Base-by-base conservation (phyloP, 2,329 filamentous ascomycete genomes). In the Cercospora beticola region DNA sequence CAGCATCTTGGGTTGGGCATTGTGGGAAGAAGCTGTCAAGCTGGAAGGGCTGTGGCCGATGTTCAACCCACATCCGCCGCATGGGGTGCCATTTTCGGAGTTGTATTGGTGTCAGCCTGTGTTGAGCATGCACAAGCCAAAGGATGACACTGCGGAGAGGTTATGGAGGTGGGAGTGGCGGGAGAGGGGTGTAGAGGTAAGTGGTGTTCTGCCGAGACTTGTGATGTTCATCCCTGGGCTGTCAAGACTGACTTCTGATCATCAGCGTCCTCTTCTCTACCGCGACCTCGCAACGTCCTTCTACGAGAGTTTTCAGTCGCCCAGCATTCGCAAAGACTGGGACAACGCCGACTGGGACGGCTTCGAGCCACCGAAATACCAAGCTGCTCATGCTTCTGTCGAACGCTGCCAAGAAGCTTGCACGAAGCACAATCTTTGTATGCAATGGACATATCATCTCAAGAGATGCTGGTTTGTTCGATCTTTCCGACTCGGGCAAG, bases 91-190 rank as follows among this genome's bases (percentile, higher is more conserved):
- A 0, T 85, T 83, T 60, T 79, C 80, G 36, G 78, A 82, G 18
- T 70, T 70, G n/a, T 79, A 85, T 68, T 86, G 84, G 84, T 86
- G 84, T 46, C 83, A 85, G 70, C 84, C 84, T 1, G 81, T 82
- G 1, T 72, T 86, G 66, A 85, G 81, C 56, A 76, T 86, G 76
- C 84, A 86, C 72, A 85, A 85, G 74, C 81, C 82, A 1, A 76
- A 75, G 28, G 79, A 82, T 0, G 78, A 81, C 28, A 84, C 86
- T 64, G 85, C 87, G 83, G 75, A 79, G 9, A 78, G 79, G 0
- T 75, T 87, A 16, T 85, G 84, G 81, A 79, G 81, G 66, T 88
- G 82, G 79, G 80, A 81, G 71, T 77, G 79, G 66, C 78, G 75
- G 64, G 72, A 79, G 31, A 77, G 76, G 77, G 77, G 62, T 9